Conservation (phyloP, 2,329 filamentous ascomycete genomes). For the Colletotrichum australisinense region DNA sequence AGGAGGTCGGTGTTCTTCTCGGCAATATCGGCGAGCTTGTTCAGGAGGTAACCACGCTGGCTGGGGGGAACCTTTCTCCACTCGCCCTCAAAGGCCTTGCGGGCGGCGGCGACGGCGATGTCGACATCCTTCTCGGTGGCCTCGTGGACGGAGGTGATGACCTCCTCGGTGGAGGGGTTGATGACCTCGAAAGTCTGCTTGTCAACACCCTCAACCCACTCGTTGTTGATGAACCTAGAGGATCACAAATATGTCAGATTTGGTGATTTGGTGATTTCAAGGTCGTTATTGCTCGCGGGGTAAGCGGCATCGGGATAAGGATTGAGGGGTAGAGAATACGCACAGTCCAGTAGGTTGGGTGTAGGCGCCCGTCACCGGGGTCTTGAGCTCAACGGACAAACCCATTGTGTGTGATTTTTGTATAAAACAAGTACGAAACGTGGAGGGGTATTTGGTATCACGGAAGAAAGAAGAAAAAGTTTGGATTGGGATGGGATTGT, state of each 20-base stretch:
- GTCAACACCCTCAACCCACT: slow-evolving; percentile 85
- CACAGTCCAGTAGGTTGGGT: slow-evolving; percentile 72
- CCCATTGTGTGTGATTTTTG: slow-evolving; percentile 46
- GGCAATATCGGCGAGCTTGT: slow-evolving; percentile 82
- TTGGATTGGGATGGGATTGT: neutral
- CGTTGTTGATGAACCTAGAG: slow-evolving; percentile 88
- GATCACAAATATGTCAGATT: no score
- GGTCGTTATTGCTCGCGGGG: neutral
- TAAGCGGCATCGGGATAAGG: neutral
- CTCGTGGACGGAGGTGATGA: slow-evolving; percentile 85
- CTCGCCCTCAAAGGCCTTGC: slow-evolving; percentile 82
- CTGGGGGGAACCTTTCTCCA: slow-evolving; percentile 78
- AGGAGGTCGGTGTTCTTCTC: slow-evolving; percentile 83
- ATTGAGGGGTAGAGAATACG: slow-evolving; percentile 42
- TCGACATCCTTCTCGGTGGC: slow-evolving; percentile 88
- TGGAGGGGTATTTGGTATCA: slow-evolving; percentile 31
- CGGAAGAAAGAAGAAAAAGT: slow-evolving; percentile 6
- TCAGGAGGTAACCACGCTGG: slow-evolving; percentile 75
- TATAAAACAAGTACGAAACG: slow-evolving; percentile 16
- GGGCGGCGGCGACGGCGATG: slow-evolving; percentile 85
- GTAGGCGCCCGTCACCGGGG: slow-evolving; percentile 71
- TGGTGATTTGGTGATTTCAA: neutral
- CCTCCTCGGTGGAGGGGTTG: slow-evolving; percentile 87
- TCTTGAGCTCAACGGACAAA: slow-evolving; percentile 73
- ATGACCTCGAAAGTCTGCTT: slow-evolving; percentile 93